Base-by-base conservation (phyloP, 768 basidiomycete genomes). In the Kwoniella mangroviensis region DNA sequence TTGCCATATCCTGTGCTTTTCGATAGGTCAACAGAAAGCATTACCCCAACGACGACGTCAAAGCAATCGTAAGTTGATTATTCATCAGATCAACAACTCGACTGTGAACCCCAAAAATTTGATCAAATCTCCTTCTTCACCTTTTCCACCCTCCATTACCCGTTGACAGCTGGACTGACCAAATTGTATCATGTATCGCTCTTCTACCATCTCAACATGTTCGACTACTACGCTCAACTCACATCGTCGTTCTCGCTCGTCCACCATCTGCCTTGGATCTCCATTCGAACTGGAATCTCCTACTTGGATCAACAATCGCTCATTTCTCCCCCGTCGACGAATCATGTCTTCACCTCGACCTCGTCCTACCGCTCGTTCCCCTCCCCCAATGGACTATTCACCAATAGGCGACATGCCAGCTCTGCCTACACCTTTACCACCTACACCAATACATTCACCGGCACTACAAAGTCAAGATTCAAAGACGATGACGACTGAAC, bases 371-470 rank as follows among this genome's bases (percentile, higher is more conserved):
- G 56, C 56, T 10, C 56, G 21, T 51, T 70, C 69, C 1, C 69
- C 57, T 9, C 45, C 61, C 12, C 68, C 63, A 19, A 57, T 42
- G 43, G 49, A 56, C n/a, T 54, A 43, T 21, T 26, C 40, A 22
- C 24, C 40, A 4, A 40, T 28, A 56, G 65, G 63, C 65, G 65
- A 21, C 42, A 71, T 71, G 70, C 65, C 70, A 34, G 59, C 59
- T 43, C 21, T 67, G 49, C 65, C 70, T 40, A 43, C 51, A 0
- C 54, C 34, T 17, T 28, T 73, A 45, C 76, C 76, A 19, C 76
- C 76, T 19, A 77, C 76, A 54, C 76, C 76, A 24, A 58, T 77
- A 28, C 67, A 60, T 42, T 73, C 76, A 15, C 60, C 67, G 13
- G 42, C 63, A 17, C 64, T 64, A 26, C 62, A 53, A 40, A 68